Percentiles rank a stretch among this genome's conserved stretches.
phyloP scores from a whole-genome alignment of 202 grass and related monocot genomes.

The Cymbopogon flexuosus region DNA sequence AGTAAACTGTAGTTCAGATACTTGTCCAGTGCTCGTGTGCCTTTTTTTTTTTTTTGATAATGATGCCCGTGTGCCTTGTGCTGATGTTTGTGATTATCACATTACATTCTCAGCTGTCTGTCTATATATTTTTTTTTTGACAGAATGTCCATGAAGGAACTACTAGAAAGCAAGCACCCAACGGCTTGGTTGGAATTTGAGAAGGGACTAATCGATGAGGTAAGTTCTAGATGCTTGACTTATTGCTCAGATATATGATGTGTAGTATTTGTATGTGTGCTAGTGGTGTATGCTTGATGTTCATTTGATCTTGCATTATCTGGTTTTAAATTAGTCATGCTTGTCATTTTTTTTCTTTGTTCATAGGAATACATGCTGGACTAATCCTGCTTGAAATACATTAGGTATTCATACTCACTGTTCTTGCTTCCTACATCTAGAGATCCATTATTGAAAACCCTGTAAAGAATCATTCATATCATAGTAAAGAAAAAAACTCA shows the following conservation, averaged over 20 bases:
- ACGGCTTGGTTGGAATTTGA: conserved; percentile 88
- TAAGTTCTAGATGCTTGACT: conserved; percentile 16
- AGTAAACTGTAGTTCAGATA: background rate
- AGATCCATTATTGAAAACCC: background rate
- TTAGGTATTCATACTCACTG: background rate
- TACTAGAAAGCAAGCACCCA: conserved; percentile 82
- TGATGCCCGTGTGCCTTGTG: background rate
- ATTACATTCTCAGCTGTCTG: background rate
- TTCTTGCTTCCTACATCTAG: background rate
- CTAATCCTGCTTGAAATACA: background rate
- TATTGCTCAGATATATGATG: background rate
- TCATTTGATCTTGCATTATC: background rate
- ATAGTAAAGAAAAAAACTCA: background rate
- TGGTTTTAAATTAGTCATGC: background rate
- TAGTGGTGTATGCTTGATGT: background rate
- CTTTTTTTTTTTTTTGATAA: too few relatives aligned
- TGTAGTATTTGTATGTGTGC: background rate
- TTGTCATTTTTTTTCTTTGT: background rate
- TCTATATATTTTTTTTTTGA: background rate
- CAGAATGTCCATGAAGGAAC: conserved; percentile 97
- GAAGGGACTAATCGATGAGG: conserved; percentile 82
- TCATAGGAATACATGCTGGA: background rate
- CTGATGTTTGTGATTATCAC: background rate
- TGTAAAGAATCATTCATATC: background rate
- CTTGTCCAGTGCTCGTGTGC: background rate